Evolutionary conservation across 2,329 filamentous ascomycete species (phyloP).

Genomic region (Claviceps fusiformis): DNA sequence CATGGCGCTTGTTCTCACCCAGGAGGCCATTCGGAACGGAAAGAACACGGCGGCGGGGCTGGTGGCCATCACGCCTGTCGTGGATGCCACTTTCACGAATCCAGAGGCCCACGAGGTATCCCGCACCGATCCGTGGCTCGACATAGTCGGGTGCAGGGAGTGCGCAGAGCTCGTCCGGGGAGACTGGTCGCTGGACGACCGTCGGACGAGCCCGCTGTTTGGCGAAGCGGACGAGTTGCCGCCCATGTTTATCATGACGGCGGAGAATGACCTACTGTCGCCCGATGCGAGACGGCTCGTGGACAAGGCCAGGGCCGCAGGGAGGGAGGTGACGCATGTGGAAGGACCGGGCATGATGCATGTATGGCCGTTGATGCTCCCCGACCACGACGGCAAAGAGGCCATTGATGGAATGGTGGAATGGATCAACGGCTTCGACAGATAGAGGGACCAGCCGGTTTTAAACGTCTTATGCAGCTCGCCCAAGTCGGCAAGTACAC

Average conservation of each 20-base stretch:
- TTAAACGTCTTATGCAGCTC: too few species aligned
- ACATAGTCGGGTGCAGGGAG: slow-evolving; percentile 15
- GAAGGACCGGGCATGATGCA: slow-evolving; percentile 20
- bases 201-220: slow-evolving; percentile 17
- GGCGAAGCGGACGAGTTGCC: slow-evolving; percentile 15
- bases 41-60: slow-evolving; percentile 14
- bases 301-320: slow-evolving; percentile 12
- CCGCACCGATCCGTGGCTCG: slow-evolving; percentile 16
- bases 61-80: slow-evolving; percentile 17
- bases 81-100: slow-evolving; percentile 17
- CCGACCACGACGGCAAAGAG: slow-evolving; percentile 14
- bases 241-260: slow-evolving; percentile 17
- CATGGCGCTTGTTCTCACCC: slow-evolving; percentile 18
- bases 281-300: slow-evolving; percentile 17
- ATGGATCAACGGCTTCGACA: slow-evolving; percentile 12
- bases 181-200: slow-evolving; percentile 13
- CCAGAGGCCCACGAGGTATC: slow-evolving; percentile 13
- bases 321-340: slow-evolving; percentile 15
- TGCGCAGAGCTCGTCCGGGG: slow-evolving; percentile 14
- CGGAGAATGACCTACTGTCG: slow-evolving; percentile 15
- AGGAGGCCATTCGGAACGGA: slow-evolving; percentile 14
- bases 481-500: too few species aligned
- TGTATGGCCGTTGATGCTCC: slow-evolving; percentile 18
- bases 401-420: slow-evolving; percentile 15
- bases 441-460: neutral